Percentiles rank a stretch among this genome's conserved stretches.
phyloP scores from a whole-genome alignment of 176 grass and related monocot genomes.

The Oropetium thomaeum region DNA sequence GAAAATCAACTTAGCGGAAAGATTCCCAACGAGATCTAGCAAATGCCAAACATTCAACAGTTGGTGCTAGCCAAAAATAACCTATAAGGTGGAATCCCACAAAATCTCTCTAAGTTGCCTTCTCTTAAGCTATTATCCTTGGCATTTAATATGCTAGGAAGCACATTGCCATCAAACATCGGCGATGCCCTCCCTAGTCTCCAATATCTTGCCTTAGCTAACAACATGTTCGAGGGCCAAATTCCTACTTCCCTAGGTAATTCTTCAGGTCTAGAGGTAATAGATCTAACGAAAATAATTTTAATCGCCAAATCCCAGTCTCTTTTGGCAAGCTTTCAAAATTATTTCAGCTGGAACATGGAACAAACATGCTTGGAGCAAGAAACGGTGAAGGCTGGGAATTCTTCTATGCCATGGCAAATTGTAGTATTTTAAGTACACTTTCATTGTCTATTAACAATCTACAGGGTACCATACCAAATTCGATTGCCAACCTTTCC shows the following conservation, averaged over 20 bases:
- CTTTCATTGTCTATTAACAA: slow-evolving; percentile 12
- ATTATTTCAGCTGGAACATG: not conserved
- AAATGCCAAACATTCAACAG: fast-evolving
- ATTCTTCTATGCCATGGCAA: slow-evolving; percentile 25
- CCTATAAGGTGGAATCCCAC: not conserved
- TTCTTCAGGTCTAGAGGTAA: not conserved
- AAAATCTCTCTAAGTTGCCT: not conserved
- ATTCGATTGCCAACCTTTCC: not conserved
- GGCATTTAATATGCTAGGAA: not conserved
- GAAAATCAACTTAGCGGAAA: not conserved
- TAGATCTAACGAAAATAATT: not conserved
- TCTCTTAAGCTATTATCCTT: not conserved
- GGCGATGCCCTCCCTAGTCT: slow-evolving; percentile 22
- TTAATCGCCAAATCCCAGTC: slow-evolving; percentile 4
- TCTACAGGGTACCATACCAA: slow-evolving; percentile 9
- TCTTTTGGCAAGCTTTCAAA: slow-evolving; percentile 1
- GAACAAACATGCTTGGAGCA: slow-evolving; percentile 20
- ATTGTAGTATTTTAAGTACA: not conserved
- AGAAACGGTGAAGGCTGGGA: not conserved
- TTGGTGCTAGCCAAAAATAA: not conserved
- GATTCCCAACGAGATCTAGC: not conserved
- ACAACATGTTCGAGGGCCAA: slow-evolving; percentile 1
- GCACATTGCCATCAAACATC: slow-evolving; percentile 11
- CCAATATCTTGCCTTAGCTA: not conserved
- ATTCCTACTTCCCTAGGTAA: slow-evolving; percentile 36